phyloP scores from a whole-genome alignment of 2,329 filamentous ascomycete species.

The Niveomyces coronatus region DNA sequence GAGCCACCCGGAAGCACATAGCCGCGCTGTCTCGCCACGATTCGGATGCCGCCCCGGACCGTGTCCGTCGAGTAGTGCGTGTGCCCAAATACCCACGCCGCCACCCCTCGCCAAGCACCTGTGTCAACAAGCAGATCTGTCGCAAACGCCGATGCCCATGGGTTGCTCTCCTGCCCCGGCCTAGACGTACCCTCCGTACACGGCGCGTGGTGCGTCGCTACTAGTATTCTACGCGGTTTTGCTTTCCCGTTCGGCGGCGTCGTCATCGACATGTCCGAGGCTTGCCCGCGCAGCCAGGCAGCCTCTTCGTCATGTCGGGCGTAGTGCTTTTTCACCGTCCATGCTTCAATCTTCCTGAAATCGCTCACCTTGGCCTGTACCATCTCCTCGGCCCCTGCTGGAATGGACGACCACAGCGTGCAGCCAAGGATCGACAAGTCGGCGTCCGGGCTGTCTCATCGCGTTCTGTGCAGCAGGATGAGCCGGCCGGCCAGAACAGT shows the following conservation, averaged over 20 bases:
- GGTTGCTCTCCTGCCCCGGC: conserved; percentile 35
- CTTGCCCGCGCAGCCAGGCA: conserved; percentile 42
- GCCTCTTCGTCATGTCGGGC: conserved; percentile 34
- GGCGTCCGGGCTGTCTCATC: conserved; percentile 20
- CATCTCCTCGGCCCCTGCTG: conserved; percentile 23
- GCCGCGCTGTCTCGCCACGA: conserved; percentile 35
- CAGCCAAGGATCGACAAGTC: conserved; percentile 39
- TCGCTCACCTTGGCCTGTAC: conserved; percentile 39
- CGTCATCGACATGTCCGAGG: conserved; percentile 22
- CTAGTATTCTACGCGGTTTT: conserved; percentile 25
- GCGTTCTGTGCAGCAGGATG: conserved; percentile 28
- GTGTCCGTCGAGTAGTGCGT: conserved; percentile 35
- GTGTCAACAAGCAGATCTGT: conserved; percentile 31
- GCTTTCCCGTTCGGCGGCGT: conserved; percentile 11
- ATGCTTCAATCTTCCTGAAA: conserved; percentile 40
- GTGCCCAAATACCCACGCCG: conserved; percentile 37
- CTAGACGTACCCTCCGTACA: conserved; percentile 35
- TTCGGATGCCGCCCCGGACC: conserved; percentile 19
- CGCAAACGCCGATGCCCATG: conserved; percentile 40
- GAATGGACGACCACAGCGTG: conserved; percentile 40
- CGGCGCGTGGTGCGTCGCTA: conserved; percentile 50
- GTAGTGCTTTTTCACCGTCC: conserved; percentile 41
- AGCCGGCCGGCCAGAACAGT: conserved; percentile 22
- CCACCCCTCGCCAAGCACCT: conserved; percentile 23
- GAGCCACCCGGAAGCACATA: conserved; percentile 23